These are phyloP conservation scores for Apiospora aurea DNA, from an alignment of 2,329 filamentous ascomycete genomes.

Conservation along the genomic window DNA sequence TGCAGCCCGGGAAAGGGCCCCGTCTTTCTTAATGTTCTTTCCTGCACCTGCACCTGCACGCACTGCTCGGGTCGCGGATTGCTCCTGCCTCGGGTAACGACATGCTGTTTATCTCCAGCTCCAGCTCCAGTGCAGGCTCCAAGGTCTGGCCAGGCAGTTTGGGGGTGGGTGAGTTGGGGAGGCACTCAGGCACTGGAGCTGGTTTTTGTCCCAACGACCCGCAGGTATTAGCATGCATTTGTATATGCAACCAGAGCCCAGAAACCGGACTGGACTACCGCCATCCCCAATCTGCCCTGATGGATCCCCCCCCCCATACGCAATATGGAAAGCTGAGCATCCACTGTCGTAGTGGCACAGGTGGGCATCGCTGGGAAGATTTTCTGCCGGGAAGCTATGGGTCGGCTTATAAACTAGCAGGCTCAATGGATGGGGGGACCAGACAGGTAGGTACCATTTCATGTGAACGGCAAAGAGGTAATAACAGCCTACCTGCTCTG, in stretches of 20 bases:
- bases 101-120: not conserved
- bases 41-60: too few relatives aligned
- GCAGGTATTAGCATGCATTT: constrained; percentile 13
- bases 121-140: not conserved
- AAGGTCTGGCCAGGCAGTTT: not conserved
- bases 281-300: constrained; percentile 10
- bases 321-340: constrained; percentile 10
- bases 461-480: constrained; percentile 3
- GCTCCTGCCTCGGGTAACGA: constrained; percentile 3
- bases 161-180: not conserved
- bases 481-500: not conserved
- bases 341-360: constrained; percentile 12
- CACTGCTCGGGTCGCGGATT: not conserved
- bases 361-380: not conserved
- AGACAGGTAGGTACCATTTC: not conserved
- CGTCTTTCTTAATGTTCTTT: not conserved
- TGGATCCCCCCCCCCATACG: constrained; percentile 2
- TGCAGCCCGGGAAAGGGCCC: not conserved
- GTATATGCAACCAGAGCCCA: not conserved
- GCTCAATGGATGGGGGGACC: not conserved
- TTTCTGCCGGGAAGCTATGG: constrained; percentile 12
- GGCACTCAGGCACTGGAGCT: too few relatives aligned
- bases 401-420: not conserved
- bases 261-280: not conserved
- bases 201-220: constrained; percentile 1